Evolutionary conservation across 2,329 filamentous ascomycete species (phyloP).

Genomic region (Epichloe coenophiala): DNA sequence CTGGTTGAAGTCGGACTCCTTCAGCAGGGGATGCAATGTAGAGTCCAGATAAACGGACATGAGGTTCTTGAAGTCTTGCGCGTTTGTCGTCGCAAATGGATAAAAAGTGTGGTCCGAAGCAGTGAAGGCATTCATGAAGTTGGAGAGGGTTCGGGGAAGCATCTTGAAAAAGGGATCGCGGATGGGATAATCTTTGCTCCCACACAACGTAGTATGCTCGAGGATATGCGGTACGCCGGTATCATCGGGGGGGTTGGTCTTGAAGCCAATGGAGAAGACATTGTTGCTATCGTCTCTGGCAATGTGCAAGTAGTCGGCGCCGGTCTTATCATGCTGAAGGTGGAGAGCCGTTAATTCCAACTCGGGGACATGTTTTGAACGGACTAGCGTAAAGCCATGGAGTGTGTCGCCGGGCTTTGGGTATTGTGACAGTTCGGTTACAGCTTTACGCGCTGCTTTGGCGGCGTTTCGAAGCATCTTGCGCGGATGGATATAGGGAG

Average conservation of each 20-base stretch:
- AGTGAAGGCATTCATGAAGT: slow-evolving; percentile 99
- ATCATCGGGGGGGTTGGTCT: slow-evolving; percentile 94
- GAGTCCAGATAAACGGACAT: slow-evolving; percentile 95
- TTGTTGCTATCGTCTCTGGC: slow-evolving; percentile 95
- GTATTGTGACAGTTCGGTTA: slow-evolving; percentile 63
- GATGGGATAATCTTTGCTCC: slow-evolving; percentile 95
- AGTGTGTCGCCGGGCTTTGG: slow-evolving; percentile 73
- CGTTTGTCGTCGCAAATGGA: slow-evolving; percentile 92
- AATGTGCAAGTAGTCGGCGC: slow-evolving; percentile 90
- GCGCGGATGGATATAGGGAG: background rate
- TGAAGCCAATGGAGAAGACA: slow-evolving; percentile 98
- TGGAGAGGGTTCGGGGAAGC: slow-evolving; percentile 96
- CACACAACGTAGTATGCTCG: slow-evolving; percentile 93
- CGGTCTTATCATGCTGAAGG: slow-evolving; percentile 86
- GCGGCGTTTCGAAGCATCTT: slow-evolving; percentile 41
- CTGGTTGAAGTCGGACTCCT: slow-evolving; percentile 84
- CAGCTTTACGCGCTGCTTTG: slow-evolving; percentile 43
- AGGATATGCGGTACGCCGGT: slow-evolving; percentile 94
- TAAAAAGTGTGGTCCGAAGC: slow-evolving; percentile 95
- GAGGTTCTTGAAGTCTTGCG: slow-evolving; percentile 88
- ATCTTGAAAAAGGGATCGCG: slow-evolving; percentile 99
- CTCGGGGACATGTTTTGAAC: slow-evolving; percentile 86
- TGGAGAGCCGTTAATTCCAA: slow-evolving; percentile 84
- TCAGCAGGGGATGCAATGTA: slow-evolving; percentile 78
- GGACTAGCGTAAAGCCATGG: slow-evolving; percentile 83